phyloP scores from a whole-genome alignment of 805 yeast species.

The Kockiozyma suomiensis region DNA sequence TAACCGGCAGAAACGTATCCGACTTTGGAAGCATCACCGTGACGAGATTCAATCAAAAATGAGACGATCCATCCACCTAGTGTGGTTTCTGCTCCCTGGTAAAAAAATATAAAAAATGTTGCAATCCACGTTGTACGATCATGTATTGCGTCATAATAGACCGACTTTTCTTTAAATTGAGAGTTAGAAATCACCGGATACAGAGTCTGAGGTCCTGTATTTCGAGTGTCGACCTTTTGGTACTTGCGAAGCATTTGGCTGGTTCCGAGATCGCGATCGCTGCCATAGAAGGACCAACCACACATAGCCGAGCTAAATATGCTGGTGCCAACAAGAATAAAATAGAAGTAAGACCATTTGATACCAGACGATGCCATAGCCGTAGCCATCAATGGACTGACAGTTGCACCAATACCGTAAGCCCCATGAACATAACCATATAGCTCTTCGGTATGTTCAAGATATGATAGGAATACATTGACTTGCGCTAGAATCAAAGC shows the following conservation, averaged over 20 bases:
- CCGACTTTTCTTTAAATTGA: neutral
- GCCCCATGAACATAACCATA: constrained; percentile 67
- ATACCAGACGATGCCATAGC: constrained; percentile 53
- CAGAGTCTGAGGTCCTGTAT: neutral
- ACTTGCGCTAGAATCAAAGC: constrained; percentile 55
- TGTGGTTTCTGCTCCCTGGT: constrained; percentile 71
- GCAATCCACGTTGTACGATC: constrained; percentile 45
- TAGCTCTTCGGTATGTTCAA: constrained; percentile 57
- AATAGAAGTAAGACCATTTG: constrained; percentile 56
- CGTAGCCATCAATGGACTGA: constrained; percentile 67
- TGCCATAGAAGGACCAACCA: constrained; percentile 3
- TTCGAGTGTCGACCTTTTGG: neutral
- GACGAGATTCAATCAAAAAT: constrained; percentile 57
- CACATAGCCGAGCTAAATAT: constrained; percentile 21
- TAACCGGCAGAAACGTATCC: constrained; percentile 72
- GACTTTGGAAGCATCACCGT: constrained; percentile 50
- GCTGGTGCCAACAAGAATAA: constrained; percentile 49
- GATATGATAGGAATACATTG: constrained; percentile 52
- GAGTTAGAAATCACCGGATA: neutral
- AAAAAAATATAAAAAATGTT: constrained; percentile 58
- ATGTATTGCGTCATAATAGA: constrained; percentile 9
- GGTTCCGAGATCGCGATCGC: constrained; percentile 18
- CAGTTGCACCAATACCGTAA: constrained; percentile 72
- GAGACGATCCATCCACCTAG: constrained; percentile 73
- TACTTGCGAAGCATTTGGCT: neutral